Conservation (phyloP, 2,329 filamentous ascomycete genomes). For the Trichoderma aggressivum region DNA sequence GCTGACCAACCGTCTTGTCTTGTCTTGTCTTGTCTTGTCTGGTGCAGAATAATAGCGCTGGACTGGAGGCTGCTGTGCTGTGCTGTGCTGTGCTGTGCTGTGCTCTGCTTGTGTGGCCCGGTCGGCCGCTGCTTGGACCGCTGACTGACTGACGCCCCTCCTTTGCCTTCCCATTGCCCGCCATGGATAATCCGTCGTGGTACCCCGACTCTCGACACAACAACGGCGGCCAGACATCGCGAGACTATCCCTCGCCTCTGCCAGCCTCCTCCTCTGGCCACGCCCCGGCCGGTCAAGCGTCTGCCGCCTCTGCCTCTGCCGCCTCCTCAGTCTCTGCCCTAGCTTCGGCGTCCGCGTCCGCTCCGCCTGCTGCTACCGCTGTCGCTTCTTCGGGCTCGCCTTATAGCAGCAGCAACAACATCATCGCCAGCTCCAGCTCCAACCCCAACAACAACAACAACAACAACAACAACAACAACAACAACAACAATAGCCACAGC, state of each 20-base stretch:
- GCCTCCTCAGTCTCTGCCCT: neutral
- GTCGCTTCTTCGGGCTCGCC: neutral
- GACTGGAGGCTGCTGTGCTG: neutral
- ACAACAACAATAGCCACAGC: neutral
- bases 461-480: neutral
- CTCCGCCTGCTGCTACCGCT: neutral
- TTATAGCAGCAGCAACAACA: neutral
- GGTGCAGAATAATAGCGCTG: neutral
- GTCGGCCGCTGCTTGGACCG: conserved; percentile 9
- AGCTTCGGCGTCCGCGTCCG: neutral
- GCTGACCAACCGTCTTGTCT: neutral
- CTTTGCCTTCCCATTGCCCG: conserved; percentile 20
- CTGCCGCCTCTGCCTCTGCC: conserved; percentile 38
- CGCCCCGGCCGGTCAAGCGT: neutral
- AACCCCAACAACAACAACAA: neutral
- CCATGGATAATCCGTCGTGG: conserved; percentile 56
- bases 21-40: no score
- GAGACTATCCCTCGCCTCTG: conserved; percentile 41
- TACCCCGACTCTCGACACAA: conserved; percentile 63
- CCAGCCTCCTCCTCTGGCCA: neutral
- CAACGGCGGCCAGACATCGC: conserved; percentile 43
- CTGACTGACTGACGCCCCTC: conserved; percentile 19
- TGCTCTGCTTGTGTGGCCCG: neutral
- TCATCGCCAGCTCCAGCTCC: neutral
- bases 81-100: neutral